Base-by-base conservation (phyloP, 495 filamentous ascomycete species). In the Annulohypoxylon maeteangense region DNA sequence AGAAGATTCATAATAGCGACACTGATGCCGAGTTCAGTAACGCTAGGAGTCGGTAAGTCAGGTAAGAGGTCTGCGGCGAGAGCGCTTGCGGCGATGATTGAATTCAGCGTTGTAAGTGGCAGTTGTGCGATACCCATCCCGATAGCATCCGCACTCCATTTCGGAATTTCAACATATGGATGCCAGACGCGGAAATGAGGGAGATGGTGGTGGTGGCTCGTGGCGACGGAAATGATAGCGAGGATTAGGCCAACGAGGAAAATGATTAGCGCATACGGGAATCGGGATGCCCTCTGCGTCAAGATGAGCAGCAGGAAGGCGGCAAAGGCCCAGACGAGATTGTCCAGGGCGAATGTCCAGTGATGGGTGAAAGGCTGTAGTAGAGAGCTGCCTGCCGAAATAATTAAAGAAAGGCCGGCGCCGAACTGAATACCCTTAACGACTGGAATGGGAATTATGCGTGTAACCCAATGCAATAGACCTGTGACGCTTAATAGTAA, bases 351-450 rank as follows among this genome's bases (percentile, higher is more conserved):
- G 16, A 75, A 74, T 0, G 79, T 73, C 87, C 88, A 92, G 4
- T 80, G 81, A 54, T 70, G 68, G 40, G 61, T 48, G 10, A 92
- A 82, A 3, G 87, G 84, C 16, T 82, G 78, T 7, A 93, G 84
- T 36, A 93, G 80, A 60, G 84, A 83, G 2, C 81, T 76, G n/a
- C 90, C 90, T 7, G 92, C 90, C 22, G 91, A 90, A 57, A 95
- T 87, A 45, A 92, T 83, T 11, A 98, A 85, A 11, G 88, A 90
- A 23, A 98, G 80, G 0, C 93, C 95, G 3, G 95, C 94, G 23
- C 94, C 95, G 50, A 97, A 88, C 79, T 98, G 95, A 73, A 98
- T 97, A 10, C 95, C 95, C 75, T 95, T 97, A 60, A 98, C 87
- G 3, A 98, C 89, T 3, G 93, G 92, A 16, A 92, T 86, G 1